A percentile compares a stretch with the other conserved stretches of the same genome.
phyloP scores from a whole-genome alignment of 192 early-diverging fungal genomes.

The Allomyces arbusculus region DNA sequence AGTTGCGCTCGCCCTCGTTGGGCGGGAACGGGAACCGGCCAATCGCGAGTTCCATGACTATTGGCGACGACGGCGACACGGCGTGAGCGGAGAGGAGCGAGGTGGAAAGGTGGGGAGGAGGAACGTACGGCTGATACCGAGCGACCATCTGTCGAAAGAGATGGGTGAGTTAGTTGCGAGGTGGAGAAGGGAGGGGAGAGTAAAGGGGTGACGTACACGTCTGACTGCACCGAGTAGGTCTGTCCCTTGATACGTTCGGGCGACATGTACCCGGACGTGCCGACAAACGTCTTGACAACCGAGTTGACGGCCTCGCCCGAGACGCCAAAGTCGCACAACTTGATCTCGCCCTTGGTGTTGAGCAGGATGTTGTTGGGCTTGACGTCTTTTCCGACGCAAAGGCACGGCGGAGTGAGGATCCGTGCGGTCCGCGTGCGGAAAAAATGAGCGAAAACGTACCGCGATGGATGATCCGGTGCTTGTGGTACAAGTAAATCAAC shows the following conservation, averaged over 20 bases:
- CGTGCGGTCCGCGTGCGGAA: background rate
- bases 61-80: too few relatives aligned
- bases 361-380: constrained; percentile 97
- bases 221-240: too few relatives aligned
- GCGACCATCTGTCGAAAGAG: constrained; percentile 89
- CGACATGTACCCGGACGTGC: constrained; percentile 84
- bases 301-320: constrained; percentile 75
- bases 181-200: too few relatives aligned
- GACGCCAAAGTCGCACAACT: constrained; percentile 96
- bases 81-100: too few relatives aligned
- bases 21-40: constrained; percentile 85
- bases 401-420: constrained; percentile 1
- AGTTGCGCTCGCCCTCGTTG: constrained; percentile 36
- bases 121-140: constrained; percentile 45
- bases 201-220: constrained; percentile 1
- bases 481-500: constrained; percentile 67
- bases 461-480: constrained; percentile 75
- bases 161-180: constrained; percentile 23
- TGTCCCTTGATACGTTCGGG: background rate
- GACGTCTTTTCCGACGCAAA: constrained; percentile 39
- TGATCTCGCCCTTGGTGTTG: constrained; percentile 71
- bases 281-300: constrained; percentile 82
- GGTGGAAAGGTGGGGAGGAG: too few relatives aligned
- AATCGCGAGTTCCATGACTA: constrained; percentile 73
- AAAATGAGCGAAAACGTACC: constrained; percentile 20